Base-by-base conservation (phyloP, 2,329 filamentous ascomycete species). In the Orbilia quercus region DNA sequence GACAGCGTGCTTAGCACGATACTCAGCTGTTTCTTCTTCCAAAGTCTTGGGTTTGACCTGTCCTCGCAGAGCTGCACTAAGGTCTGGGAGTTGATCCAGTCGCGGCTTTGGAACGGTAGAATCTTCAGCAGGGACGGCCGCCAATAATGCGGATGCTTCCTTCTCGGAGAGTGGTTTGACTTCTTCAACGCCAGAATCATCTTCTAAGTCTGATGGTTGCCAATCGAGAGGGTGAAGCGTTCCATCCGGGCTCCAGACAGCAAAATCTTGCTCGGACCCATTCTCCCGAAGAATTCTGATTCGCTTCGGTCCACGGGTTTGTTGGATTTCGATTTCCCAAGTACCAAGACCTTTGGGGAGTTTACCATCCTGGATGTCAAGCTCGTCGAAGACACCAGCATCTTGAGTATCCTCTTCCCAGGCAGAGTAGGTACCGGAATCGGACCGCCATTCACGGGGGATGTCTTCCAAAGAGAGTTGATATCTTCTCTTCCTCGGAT, bases 341-440 rank as follows among this genome's bases (percentile, higher is more conserved):
- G 48, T 69, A 14, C 70, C 70, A 22, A 66, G 12, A 3, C 64
- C 70, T 34, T 74, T 74, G 5, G 70, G 70, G 18, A 74, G 63
- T 22, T 53, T 63, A 6, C 64, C 70, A 34, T 69, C 34, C n/a
- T 69, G 16, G n/a, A 74, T 67, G 36, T 74, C 70, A 11, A 74
- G 20, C 20, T 74, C 70, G 23, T 60, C 69, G 18, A 69, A 74
- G 20, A 69, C 11, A 28, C 70, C 70, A 3, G 58, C 34, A 14
- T 74, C 70, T 42, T 69, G 55, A 14, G 40, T 44, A 45, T 74
- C 70, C 40, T 67, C 62, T 18, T 74, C 70, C 70, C 69, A 74
- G 16, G 70, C 70, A 16, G 70, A 74, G 23, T 63, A 74, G 18
- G 45, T 55, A 6, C 58, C 48, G 2, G 62, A 23, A 2, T 47